These are phyloP conservation scores for Amanita rimosa DNA, from an alignment of 768 basidiomycete genomes.

Conservation along the genomic window DNA sequence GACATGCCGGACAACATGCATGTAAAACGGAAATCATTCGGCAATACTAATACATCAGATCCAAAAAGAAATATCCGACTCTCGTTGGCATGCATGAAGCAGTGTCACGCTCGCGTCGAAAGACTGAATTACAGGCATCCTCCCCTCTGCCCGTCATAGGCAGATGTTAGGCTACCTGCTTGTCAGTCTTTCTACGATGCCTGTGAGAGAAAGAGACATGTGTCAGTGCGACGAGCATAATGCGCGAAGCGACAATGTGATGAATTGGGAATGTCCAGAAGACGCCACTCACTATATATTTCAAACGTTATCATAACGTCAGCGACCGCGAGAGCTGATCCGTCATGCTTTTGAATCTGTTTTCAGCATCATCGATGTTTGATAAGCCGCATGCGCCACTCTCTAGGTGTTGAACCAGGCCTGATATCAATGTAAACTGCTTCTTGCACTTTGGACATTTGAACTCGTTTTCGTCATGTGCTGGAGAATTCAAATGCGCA, in stretches of 20 bases:
- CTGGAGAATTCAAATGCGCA: slow-evolving; percentile 23
- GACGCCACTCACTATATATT: too few relatives aligned
- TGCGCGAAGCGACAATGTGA: too few relatives aligned
- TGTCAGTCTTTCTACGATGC: neutral
- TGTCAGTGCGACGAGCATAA: neutral
- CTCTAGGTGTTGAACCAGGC: slow-evolving; percentile 33
- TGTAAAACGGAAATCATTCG: too few relatives aligned
- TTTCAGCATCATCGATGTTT: slow-evolving; percentile 18
- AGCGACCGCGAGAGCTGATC: slow-evolving; percentile 12
- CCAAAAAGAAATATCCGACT: too few relatives aligned
- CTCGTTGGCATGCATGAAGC: too few relatives aligned
- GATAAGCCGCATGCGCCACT: slow-evolving; percentile 26
- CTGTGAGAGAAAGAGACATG: neutral
- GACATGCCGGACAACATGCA: too few relatives aligned
- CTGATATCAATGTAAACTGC: slow-evolving; percentile 26
- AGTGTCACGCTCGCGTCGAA: neutral
- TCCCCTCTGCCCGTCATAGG: neutral
- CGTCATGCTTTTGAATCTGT: slow-evolving; percentile 17
- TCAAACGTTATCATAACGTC: neutral
- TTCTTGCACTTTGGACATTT: slow-evolving; percentile 29
- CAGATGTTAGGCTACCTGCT: neutral
- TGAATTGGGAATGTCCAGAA: too few relatives aligned
- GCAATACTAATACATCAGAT: too few relatives aligned
- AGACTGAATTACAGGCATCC: neutral
- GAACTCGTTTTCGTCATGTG: slow-evolving; percentile 29